Conservation (phyloP, 1,139 yeast species). For the Suhomyces anneliseae region DNA sequence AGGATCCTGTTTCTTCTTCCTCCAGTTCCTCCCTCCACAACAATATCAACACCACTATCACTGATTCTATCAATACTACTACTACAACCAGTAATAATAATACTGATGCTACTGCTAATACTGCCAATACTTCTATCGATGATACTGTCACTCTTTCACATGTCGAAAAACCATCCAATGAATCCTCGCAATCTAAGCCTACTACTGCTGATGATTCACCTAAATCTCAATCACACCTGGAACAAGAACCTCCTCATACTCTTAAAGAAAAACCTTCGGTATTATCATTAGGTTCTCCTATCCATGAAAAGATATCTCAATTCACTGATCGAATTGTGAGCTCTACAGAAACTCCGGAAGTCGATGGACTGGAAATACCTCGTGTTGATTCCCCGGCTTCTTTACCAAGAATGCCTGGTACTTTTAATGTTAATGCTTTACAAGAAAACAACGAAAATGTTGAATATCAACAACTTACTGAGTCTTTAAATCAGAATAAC, state of each 20-base stretch:
- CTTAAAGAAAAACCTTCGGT: constrained; percentile 1
- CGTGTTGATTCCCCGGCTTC: constrained; percentile 9
- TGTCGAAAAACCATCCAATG: background rate
- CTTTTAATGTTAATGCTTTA: constrained; percentile 57
- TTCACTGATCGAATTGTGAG: constrained; percentile 14
- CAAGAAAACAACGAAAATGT: constrained; percentile 20
- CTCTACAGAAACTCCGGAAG: constrained; percentile 8
- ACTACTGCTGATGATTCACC: too few relatives aligned
- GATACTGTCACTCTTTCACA: background rate
- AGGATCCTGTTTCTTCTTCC: background rate
- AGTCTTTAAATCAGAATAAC: constrained; percentile 18
- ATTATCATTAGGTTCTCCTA: constrained; percentile 14
- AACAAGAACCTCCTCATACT: background rate
- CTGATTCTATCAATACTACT: background rate
- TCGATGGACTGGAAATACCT: constrained; percentile 2
- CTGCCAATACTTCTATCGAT: background rate
- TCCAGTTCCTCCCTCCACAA: background rate
- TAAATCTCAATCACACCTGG: background rate
- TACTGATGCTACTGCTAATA: background rate
- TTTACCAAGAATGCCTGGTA: constrained; percentile 64
- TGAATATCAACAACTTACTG: constrained; percentile 23
- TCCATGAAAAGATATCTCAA: constrained; percentile 14
- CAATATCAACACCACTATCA: background rate
- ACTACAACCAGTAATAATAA: background rate
- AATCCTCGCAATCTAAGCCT: background rate